Evolutionary conservation across 1,284 basidiomycete genomes (phyloP), one percentile per base, ranked within the genome.

Genomic region (Papiliotrema fonsecae): DNA sequence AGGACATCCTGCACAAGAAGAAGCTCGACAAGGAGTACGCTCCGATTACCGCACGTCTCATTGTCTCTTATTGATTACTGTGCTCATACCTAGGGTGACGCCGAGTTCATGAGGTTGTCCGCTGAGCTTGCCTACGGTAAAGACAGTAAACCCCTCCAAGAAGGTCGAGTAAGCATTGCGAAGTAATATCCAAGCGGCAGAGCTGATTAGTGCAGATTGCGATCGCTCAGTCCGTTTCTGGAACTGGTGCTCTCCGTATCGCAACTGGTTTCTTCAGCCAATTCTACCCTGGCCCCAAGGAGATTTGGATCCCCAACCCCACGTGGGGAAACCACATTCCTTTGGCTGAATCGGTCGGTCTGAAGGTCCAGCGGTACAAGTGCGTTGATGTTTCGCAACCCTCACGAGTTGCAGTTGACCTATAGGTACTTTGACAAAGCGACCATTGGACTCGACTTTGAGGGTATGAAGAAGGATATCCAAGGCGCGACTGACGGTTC

Each of bases 271-370:
- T 99, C 81, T 76, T 98, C 48, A 59, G 59, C 18, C 84, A 87
- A 43, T 88, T 90, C 77, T 97, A 92, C 75, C 89, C 91, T 24
- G 79, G 87, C 61, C 73, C 84, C 50, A 97, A 94, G 77, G 77
- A 80, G 45, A 89, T 99, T 73, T 98, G 97, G 77, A 80, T 98
- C 47, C 96, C 96, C 37, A 79, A 80, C 11, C 96, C 96, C 16
- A 89, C 93, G 7, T 99, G 96, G 96, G 94, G 94, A 35, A 98
- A 98, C 78, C 94, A 99, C 74, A 89, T 85, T 41, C 78, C 79
- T 82, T 65, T 91, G 84, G 79, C 83, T 64, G 74, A 84, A 56
- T 91, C 97, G 76, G 89, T 89, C 44, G 93, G 93, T 16, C 79
- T 98, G 34, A 88, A 96, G 76, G 90, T 97, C 66, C 87, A 89